Base-by-base conservation (phyloP, 768 basidiomycete genomes). In the Russula brevipes region DNA sequence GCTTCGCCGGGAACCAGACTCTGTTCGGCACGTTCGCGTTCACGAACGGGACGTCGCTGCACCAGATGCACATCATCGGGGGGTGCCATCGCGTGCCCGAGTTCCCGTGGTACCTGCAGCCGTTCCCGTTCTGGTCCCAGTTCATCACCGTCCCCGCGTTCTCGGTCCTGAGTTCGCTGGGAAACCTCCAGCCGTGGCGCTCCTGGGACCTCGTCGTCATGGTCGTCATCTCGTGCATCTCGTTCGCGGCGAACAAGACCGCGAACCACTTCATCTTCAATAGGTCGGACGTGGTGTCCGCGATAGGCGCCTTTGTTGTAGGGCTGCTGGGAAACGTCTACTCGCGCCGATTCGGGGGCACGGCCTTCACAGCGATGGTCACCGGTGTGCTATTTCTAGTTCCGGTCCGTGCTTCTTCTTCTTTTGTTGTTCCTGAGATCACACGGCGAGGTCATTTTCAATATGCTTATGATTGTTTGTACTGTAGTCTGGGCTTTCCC, bases 281-380 rank as follows among this genome's bases (percentile, higher is more conserved):
- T 72, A 85, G 87, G 16, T 87, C 88, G 5, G 91, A 92, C 62
- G 78, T 92, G 39, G 89, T 91, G 36, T 89, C 88, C 54, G 87
- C 88, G 12, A 88, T 91, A 68, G 89, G 89, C 0, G 89, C 89
- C 5, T 91, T 91, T 66, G 86, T 82, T 0, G 85, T 89, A 35
- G 88, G 89, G 24, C 64, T 91, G 31, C 75, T 91, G 17, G 89
- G 89, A 3, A 91, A 91, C 68, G 73, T 86, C 1, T 91, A 91
- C 73, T 90, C 89, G 39, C 80, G 90, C 50, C 82, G 83, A 69
- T 87, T 89, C 81, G 82, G 86, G 4, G 90, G 90, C 6, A 92
- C 90, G 1, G 91, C 91, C 24, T 93, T 93, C 74, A 91, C 89
- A 6, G 85, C 86, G 1, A 94, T 94, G 91, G 89, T 92, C 35